Evolutionary conservation across 805 yeast genomes (phyloP).

Genomic region (Candida sithepensis): DNA sequence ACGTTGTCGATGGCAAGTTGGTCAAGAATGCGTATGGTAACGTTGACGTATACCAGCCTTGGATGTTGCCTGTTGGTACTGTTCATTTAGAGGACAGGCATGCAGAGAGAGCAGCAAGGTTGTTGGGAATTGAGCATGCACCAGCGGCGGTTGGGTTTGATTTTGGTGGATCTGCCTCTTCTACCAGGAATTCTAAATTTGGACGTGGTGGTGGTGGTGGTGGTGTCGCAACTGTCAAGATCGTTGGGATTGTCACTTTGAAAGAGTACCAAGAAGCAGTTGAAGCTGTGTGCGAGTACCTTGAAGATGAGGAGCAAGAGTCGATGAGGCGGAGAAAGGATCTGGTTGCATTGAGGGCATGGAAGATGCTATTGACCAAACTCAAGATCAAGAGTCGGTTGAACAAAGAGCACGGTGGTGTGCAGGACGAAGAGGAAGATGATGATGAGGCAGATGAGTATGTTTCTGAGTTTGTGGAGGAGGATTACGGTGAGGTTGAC

Average conservation of each 20-base stretch:
- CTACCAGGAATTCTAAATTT: conserved; percentile 32
- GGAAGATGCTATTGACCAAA: conserved; percentile 52
- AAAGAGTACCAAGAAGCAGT: conserved; percentile 59
- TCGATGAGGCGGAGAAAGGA: conserved; percentile 42
- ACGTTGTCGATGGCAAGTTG: conserved; percentile 61
- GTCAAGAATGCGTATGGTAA: conserved; percentile 80
- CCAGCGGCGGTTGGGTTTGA: conserved; percentile 87
- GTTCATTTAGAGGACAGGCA: conserved; percentile 50
- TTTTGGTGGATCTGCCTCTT: conserved; percentile 36
- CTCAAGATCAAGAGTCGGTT: conserved; percentile 46
- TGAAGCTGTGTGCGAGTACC: conserved; percentile 42
- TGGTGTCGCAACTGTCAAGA: conserved; percentile 52
- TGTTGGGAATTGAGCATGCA: conserved; percentile 73
- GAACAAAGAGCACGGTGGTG: conserved; percentile 44
- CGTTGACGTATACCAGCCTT: conserved; percentile 69
- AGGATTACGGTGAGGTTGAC: neutral
- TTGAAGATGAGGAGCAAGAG: conserved; percentile 47
- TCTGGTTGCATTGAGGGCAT: conserved; percentile 46
- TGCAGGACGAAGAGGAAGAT: conserved; percentile 18
- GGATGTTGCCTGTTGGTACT: conserved; percentile 85
- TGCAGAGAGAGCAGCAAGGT: conserved; percentile 67
- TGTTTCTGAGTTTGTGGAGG: neutral
- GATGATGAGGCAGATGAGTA: conserved; percentile 15
- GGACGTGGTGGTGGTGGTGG: conserved; percentile 7
- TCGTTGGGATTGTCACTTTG: conserved; percentile 76